Base-by-base conservation (phyloP, 2,329 filamentous ascomycete species). In the Calonectria leucothoes region DNA sequence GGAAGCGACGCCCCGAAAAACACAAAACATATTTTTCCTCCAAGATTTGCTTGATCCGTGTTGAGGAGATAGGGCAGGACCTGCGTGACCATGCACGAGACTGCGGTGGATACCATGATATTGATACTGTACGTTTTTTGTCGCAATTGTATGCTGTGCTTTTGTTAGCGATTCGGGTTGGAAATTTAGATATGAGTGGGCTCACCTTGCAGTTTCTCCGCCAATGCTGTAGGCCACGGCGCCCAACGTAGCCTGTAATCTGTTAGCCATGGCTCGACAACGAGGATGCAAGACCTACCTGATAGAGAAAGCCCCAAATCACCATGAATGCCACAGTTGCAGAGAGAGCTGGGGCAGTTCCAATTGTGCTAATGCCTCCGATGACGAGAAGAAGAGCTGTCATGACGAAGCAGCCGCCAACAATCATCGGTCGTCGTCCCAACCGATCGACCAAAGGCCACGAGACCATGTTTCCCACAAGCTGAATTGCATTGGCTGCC, bases 41-140 rank as follows among this genome's bases (percentile, higher is more conserved):
- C 82, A 35, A 83, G 76, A 59, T 83, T 82, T 27, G 82, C 80
- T 64, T 83, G 74, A 17, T 76, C 75, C 5, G 73, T 74, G 66
- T 76, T 76, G 66, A 83, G 77, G 17, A 83, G 74, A 33, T 82
- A 82, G 8, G 81, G 82, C 71, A 82, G 77, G 48, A 82, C 76
- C 64, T 82, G 80, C 11, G 78, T 77, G 11, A 82, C 74, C 51
- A 81, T 45, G 71, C 81, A 82, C 1, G 81, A 82, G 3, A 81
- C 77, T 6, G 78, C 79, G 7, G 81, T 83, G 4, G 79, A 74
- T 12, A 67, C 72, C 79, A 83, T 81, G 42, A 83, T 81, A 75
- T 82, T 83, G 77, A 83, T 81, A 14, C 77, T 81, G 74, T 83
- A 82, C 0, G 81, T 83, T 72, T 82, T 83, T 73, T 82, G 81